Percentiles rank a stretch among this genome's conserved stretches.
These are phyloP conservation scores for Populus hybrid DNA, from an alignment of 441 rosid species.

Conservation along the genomic window DNA sequence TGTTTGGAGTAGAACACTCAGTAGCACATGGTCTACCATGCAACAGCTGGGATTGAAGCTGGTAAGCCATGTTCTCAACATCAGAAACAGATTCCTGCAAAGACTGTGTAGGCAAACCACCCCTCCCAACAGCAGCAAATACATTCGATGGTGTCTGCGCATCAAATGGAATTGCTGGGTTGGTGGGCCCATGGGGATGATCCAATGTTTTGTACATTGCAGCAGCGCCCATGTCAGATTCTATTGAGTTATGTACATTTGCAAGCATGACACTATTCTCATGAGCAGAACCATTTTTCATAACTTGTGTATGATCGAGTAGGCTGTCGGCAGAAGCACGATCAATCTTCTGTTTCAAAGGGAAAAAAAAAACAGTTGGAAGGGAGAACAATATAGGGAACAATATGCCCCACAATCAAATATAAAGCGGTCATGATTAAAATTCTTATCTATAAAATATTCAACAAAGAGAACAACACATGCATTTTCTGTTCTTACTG, in stretches of 20 bases:
- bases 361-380: conserved; percentile 7
- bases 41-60: conserved; percentile 42
- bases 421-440: neutral
- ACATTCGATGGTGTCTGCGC: conserved; percentile 35
- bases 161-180: conserved; percentile 29
- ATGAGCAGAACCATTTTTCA: conserved; percentile 44
- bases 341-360: conserved; percentile 47
- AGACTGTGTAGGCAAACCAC: conserved; percentile 31
- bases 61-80: conserved; percentile 46
- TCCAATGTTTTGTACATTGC: conserved; percentile 33
- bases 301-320: conserved; percentile 43
- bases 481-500: neutral
- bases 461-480: neutral
- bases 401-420: neutral
- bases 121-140: conserved; percentile 37
- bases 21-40: conserved; percentile 34
- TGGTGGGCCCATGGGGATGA: conserved; percentile 23
- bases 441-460: conserved; percentile 2
- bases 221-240: conserved; percentile 40
- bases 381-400: conserved; percentile 2
- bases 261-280: conserved; percentile 38
- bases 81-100: conserved; percentile 40
- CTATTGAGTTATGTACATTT: conserved; percentile 38
- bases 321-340: conserved; percentile 36
- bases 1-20: conserved; percentile 31